Conservation (phyloP, 441 rosid genomes). For the Syzygium malaccense region DNA sequence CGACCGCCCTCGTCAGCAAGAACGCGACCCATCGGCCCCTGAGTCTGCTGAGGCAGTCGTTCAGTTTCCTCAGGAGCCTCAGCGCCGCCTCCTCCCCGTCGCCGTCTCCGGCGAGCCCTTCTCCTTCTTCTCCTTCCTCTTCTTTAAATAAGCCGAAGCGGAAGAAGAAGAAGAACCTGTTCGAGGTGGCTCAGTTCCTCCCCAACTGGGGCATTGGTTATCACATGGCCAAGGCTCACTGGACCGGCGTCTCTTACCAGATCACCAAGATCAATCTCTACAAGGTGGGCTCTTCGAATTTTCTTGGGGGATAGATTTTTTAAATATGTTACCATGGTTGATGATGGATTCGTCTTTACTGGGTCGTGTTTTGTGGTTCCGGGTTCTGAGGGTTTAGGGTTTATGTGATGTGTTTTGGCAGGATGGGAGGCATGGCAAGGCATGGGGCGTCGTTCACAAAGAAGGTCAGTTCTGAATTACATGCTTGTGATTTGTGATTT, state of each 20-base stretch:
- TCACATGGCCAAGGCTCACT: conserved; percentile 89
- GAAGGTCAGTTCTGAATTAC: conserved; percentile 46
- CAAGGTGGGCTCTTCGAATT: conserved; percentile 28
- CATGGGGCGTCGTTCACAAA: conserved; percentile 89
- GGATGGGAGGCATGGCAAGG: conserved; percentile 96
- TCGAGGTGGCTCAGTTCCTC: conserved; percentile 84
- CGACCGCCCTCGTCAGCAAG: conserved; percentile 28
- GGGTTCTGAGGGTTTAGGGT: background rate
- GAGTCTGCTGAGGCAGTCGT: conserved; percentile 28
- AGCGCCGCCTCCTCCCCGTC: conserved; percentile 10
- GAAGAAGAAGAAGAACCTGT: conserved; percentile 78
- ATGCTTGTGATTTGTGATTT: background rate
- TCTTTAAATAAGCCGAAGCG: conserved; percentile 36
- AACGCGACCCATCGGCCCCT: conserved; percentile 20
- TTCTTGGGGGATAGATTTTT: background rate
- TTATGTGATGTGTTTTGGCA: conserved; percentile 27
- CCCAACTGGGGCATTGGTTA: conserved; percentile 91
- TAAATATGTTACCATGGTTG: background rate
- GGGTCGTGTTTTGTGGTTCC: background rate
- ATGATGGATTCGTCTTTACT: background rate
- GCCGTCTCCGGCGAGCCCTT: conserved; percentile 22
- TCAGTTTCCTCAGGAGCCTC: conserved; percentile 32
- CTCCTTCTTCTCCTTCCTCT: conserved; percentile 12
- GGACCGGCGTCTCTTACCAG: conserved; percentile 73
- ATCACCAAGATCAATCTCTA: conserved; percentile 94